Evolutionary conservation across 2,329 filamentous ascomycete species (phyloP).

Genomic region (Pestalotiopsis sp.): DNA sequence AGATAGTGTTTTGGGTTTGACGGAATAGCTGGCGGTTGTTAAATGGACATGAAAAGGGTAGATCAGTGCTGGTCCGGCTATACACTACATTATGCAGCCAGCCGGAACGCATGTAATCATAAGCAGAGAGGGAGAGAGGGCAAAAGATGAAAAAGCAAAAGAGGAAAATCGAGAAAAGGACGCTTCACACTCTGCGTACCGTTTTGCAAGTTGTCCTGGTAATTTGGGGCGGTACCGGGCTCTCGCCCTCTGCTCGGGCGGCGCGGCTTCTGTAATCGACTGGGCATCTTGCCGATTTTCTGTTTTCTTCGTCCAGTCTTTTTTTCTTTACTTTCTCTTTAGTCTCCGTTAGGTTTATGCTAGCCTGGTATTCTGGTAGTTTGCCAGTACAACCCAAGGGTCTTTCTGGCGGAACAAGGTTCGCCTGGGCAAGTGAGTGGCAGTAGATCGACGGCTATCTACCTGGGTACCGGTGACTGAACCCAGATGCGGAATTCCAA

Average conservation of each 20-base stretch:
- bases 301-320: not conserved
- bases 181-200: not conserved
- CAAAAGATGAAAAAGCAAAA: not conserved
- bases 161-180: too few species aligned
- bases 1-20: not conserved
- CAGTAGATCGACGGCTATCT: not conserved
- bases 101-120: not conserved
- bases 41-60: not conserved
- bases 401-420: not conserved
- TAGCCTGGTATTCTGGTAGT: not conserved
- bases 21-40: not conserved
- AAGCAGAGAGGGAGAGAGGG: not conserved
- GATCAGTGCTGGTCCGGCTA: not conserved
- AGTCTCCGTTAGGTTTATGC: slow-evolving; percentile 3
- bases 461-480: not conserved
- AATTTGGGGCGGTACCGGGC: slow-evolving; percentile 4
- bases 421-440: not conserved
- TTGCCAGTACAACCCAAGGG: not conserved
- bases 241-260: slow-evolving; percentile 4
- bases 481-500: not conserved
- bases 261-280: slow-evolving; percentile 12
- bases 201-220: slow-evolving; percentile 10
- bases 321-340: not conserved
- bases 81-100: not conserved
- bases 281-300: slow-evolving; percentile 8